Percentiles rank a stretch among this genome's conserved stretches.
Evolutionary conservation across 306 rosid genomes (phyloP).

Genomic region (peach (Prunus persica)): DNA sequence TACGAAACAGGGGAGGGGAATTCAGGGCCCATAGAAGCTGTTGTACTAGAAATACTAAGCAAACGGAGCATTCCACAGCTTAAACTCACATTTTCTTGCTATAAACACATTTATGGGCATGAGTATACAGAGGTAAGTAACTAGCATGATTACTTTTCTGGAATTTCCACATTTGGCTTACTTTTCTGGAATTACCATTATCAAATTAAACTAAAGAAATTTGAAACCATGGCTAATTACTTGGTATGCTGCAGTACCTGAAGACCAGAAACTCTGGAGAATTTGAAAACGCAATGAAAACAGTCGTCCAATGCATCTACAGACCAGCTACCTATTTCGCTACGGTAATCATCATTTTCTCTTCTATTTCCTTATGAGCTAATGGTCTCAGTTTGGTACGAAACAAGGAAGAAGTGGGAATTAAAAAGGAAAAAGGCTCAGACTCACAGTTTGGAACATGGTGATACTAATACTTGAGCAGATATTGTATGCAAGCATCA

Average conservation of each 20-base stretch:
- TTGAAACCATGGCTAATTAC: background rate
- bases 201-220: too few relatives aligned
- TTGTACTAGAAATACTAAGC: slow-evolving; percentile 62
- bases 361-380: too few relatives aligned
- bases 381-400: too few relatives aligned
- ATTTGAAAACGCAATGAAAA: slow-evolving; percentile 45
- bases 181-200: background rate
- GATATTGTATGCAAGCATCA: slow-evolving; percentile 42
- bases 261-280: slow-evolving; percentile 39
- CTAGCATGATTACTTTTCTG: background rate
- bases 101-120: slow-evolving; percentile 73
- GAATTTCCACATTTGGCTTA: background rate
- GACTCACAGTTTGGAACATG: too few relatives aligned
- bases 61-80: slow-evolving; percentile 75
- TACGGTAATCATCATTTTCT: slow-evolving; percentile 32
- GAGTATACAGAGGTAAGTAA: slow-evolving; percentile 52
- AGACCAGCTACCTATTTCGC: slow-evolving; percentile 52
- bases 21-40: slow-evolving; percentile 42
- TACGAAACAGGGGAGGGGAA: slow-evolving; percentile 60
- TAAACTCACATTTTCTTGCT: slow-evolving; percentile 59
- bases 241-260: slow-evolving; percentile 40
- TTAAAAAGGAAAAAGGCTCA: too few relatives aligned
- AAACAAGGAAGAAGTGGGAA: too few relatives aligned
- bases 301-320: slow-evolving; percentile 50
- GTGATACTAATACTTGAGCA: slow-evolving; percentile 7